phyloP scores from a whole-genome alignment of 352 stramenopile genomes.

The Blastocystis sp. region DNA sequence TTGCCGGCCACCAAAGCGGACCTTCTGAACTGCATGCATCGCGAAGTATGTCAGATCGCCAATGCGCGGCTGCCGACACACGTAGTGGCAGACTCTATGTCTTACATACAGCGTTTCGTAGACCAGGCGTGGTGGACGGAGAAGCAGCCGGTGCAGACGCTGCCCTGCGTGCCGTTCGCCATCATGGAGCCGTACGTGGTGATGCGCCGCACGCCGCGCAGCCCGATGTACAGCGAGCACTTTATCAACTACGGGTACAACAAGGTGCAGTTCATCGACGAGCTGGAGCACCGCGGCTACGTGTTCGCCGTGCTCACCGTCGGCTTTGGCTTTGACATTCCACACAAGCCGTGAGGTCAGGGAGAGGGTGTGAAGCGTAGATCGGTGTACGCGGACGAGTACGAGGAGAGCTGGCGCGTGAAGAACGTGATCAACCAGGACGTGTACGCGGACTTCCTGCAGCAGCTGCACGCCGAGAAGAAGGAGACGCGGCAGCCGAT shows the following conservation, averaged over 20 bases:
- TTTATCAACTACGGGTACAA: slow-evolving; percentile 67
- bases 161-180: background rate
- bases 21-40: background rate
- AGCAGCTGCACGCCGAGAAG: background rate
- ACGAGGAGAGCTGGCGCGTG: slow-evolving; percentile 14
- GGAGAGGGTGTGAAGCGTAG: background rate
- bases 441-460: slow-evolving; percentile 12
- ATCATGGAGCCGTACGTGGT: slow-evolving; percentile 41
- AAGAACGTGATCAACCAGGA: slow-evolving; percentile 33
- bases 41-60: slow-evolving; percentile 3
- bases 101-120: background rate
- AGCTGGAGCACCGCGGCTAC: slow-evolving; percentile 33
- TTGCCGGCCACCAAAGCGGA: background rate
- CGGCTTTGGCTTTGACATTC: background rate
- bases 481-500: background rate
- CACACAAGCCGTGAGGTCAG: background rate
- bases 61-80: slow-evolving; percentile 20
- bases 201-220: background rate
- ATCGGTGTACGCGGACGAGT: slow-evolving; percentile 34
- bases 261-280: slow-evolving; percentile 53
- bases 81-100: background rate
- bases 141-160: background rate
- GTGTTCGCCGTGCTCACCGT: background rate
- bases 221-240: slow-evolving; percentile 21
- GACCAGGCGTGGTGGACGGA: background rate